Percentiles rank a stretch among this genome's conserved stretches.
Evolutionary conservation across 768 basidiomycete species (phyloP).

Genomic region (Suillus paluster): DNA sequence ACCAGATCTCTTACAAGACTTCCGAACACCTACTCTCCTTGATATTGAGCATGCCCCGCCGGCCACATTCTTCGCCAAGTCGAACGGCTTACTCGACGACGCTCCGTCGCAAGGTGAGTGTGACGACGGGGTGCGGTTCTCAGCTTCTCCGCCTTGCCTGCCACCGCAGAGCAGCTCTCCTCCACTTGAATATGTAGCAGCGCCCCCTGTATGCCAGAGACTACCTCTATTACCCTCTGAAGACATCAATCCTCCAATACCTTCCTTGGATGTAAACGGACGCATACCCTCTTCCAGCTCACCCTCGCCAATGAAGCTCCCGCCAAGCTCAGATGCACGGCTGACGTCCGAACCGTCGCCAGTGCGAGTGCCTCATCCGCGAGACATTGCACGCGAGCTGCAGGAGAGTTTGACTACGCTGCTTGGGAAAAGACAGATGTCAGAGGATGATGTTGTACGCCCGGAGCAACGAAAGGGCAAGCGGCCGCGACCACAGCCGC

Average conservation of each 20-base stretch:
- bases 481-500: constrained; percentile 41
- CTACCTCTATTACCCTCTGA: constrained; percentile 4
- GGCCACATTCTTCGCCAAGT: constrained; percentile 36
- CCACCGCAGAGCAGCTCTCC: constrained; percentile 39
- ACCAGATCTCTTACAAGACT: constrained; percentile 25
- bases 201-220: background rate
- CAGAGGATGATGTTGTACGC: constrained; percentile 41
- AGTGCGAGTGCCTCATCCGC: constrained; percentile 44
- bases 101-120: constrained; percentile 15
- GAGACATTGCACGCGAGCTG: constrained; percentile 58
- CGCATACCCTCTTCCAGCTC: constrained; percentile 64
- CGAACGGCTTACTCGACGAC: constrained; percentile 35
- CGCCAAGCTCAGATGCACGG: constrained; percentile 21
- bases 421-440: constrained; percentile 66
- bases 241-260: constrained; percentile 18
- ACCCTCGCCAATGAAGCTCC: constrained; percentile 57
- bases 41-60: background rate
- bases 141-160: constrained; percentile 18
- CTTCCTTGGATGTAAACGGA: constrained; percentile 27
- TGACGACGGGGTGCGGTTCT: constrained; percentile 14
- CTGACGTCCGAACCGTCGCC: constrained; percentile 26
- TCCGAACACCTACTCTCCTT: constrained; percentile 7
- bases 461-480: constrained; percentile 33
- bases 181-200: background rate
- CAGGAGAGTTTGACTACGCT: constrained; percentile 72